Conservation (phyloP, 2,329 filamentous ascomycete genomes). For the Colletotrichum sp. region DNA sequence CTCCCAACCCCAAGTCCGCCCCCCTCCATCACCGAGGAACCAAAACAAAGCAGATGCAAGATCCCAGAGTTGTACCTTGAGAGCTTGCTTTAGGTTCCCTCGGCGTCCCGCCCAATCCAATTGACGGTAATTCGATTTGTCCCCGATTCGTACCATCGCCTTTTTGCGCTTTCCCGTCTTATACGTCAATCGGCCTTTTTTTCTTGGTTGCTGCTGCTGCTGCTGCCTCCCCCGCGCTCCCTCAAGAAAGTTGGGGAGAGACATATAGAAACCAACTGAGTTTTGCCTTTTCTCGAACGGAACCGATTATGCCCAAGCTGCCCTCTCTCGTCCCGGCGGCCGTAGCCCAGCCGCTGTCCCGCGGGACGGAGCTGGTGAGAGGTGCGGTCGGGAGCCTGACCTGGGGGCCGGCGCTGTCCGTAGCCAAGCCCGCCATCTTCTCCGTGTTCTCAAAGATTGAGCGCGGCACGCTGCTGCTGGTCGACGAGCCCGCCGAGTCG, state of each 20-base stretch:
- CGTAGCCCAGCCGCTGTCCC: constrained; percentile 41
- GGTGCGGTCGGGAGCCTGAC: constrained; percentile 47
- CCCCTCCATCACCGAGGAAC: constrained; percentile 6
- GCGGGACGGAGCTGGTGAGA: constrained; percentile 44
- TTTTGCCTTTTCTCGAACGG: background rate
- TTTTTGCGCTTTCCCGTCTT: background rate
- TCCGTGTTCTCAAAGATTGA: constrained; percentile 51
- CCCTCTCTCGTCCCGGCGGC: constrained; percentile 39
- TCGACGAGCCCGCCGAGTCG: constrained; percentile 49
- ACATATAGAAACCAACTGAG: background rate
- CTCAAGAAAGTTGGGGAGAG: background rate
- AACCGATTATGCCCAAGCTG: constrained; percentile 21
- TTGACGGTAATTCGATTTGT: constrained; percentile 1
- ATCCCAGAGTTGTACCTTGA: constrained; percentile 6
- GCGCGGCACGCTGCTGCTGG: constrained; percentile 50
- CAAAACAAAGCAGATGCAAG: background rate
- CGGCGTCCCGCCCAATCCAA: constrained; percentile 12
- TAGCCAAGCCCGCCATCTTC: constrained; percentile 51
- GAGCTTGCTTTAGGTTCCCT: constrained; percentile 12
- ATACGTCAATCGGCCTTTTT: background rate
- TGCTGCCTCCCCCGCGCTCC: background rate
- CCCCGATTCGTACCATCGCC: background rate
- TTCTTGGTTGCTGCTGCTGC: background rate
- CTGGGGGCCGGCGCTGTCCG: constrained; percentile 49
- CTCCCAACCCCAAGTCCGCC: background rate